Conservation (phyloP, 352 stramenopile species). For the Pythium coloratum region DNA sequence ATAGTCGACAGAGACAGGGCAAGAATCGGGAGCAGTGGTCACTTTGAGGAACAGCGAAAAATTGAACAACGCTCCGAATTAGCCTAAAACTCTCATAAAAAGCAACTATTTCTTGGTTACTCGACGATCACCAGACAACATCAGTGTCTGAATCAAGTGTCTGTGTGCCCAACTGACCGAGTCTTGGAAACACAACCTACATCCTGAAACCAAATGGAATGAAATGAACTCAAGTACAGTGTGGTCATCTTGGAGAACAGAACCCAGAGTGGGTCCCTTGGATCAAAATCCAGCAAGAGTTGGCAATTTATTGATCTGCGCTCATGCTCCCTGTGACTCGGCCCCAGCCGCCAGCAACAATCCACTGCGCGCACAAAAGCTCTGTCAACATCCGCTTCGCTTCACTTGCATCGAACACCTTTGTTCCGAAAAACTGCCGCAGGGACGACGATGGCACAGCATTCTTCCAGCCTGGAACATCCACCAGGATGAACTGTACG, state of each 20-base stretch:
- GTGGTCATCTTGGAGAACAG: conserved; percentile 1
- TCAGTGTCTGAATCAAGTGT: conserved; percentile 1
- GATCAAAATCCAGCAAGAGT: conserved; percentile 1
- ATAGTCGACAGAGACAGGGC: conserved; percentile 16
- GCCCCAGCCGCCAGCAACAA: not conserved
- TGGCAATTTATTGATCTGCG: not conserved
- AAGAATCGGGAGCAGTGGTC: conserved; percentile 5
- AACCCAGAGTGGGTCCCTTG: conserved; percentile 2
- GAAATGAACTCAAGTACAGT: not conserved
- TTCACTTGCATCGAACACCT: not conserved
- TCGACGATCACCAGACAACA: not conserved
- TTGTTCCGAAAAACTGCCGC: not conserved
- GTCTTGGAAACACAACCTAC: not conserved
- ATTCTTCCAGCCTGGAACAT: not conserved
- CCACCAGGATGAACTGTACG: not conserved
- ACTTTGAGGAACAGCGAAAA: conserved; percentile 6
- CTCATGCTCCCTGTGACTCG: not conserved
- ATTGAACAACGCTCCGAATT: not conserved
- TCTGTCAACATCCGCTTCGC: not conserved
- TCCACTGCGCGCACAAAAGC: not conserved
- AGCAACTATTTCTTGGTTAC: not conserved
- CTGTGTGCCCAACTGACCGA: not conserved
- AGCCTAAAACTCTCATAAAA: not conserved
- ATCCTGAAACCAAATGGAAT: not conserved
- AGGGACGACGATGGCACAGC: not conserved